Conservation (phyloP, 2,329 filamentous ascomycete genomes). For the Sporothrix globosa region DNA sequence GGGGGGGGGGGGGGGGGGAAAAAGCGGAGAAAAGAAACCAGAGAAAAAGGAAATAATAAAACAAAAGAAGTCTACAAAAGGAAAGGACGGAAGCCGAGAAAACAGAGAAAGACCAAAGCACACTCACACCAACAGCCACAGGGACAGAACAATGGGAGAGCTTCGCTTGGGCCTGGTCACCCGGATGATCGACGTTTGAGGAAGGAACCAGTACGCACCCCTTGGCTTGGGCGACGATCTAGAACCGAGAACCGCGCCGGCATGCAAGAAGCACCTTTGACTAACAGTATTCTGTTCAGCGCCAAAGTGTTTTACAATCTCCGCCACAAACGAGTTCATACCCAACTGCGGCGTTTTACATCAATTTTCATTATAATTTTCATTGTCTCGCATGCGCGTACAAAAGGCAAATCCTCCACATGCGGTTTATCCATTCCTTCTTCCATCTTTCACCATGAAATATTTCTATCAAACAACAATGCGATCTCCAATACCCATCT, state of each 20-base stretch:
- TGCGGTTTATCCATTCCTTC: not conserved
- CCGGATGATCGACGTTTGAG: not conserved
- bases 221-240: not conserved
- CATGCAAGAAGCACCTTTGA: not conserved
- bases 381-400: slow-evolving; percentile 1
- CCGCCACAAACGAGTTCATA: not conserved
- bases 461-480: not conserved
- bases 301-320: not conserved
- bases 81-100: not conserved
- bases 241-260: not conserved
- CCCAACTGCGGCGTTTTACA: not conserved
- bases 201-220: slow-evolving; percentile 16
- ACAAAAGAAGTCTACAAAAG: no score
- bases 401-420: not conserved
- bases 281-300: not conserved
- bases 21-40: slow-evolving; percentile 2
- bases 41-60: not conserved
- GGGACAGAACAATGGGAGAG: not conserved
- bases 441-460: not conserved
- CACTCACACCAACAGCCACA: not conserved
- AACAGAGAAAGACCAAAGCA: not conserved
- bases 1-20: not conserved
- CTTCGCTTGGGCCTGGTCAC: slow-evolving; percentile 5
- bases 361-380: not conserved
- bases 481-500: no score